Percentiles rank a stretch among this genome's conserved stretches.
Evolutionary conservation across 768 basidiomycete species (phyloP).

Genomic region (Nevesoporus exiguus): DNA sequence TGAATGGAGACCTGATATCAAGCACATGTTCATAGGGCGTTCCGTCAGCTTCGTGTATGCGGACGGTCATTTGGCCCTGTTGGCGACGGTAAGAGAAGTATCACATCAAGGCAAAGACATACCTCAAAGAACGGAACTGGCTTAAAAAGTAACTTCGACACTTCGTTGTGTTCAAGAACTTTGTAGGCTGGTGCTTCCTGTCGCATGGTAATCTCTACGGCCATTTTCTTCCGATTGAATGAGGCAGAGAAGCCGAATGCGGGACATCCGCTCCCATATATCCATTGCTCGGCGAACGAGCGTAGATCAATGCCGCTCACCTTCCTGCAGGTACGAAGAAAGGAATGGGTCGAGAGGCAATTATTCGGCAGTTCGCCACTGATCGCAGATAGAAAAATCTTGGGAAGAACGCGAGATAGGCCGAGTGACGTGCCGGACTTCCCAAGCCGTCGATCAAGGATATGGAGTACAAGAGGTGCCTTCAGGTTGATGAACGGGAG

Average conservation of each 20-base stretch:
- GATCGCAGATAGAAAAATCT: conserved; percentile 90
- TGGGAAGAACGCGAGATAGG: conserved; percentile 90
- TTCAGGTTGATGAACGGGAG: conserved; percentile 93
- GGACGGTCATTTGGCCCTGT: conserved; percentile 96
- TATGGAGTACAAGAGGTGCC: conserved; percentile 92
- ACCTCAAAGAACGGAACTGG: conserved; percentile 92
- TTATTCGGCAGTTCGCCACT: conserved; percentile 87
- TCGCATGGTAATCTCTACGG: conserved; percentile 92
- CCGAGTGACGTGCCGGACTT: conserved; percentile 96
- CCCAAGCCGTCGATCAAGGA: conserved; percentile 87
- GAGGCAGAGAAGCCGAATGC: conserved; percentile 84
- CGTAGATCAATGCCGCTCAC: conserved; percentile 88
- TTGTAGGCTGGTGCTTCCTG: conserved; percentile 81
- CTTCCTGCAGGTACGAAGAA: conserved; percentile 89
- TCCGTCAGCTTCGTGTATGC: conserved; percentile 98
- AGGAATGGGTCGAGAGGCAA: conserved; percentile 82
- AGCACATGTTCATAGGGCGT: conserved; percentile 98
- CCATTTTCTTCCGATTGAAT: conserved; percentile 98
- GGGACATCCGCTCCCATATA: conserved; percentile 96
- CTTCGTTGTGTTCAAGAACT: conserved; percentile 61
- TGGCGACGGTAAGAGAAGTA: conserved; percentile 5
- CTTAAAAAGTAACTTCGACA: conserved; percentile 64
- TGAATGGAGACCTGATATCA: conserved; percentile 81
- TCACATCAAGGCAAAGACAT: conserved; percentile 13
- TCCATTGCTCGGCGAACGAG: conserved; percentile 98